Conservation (phyloP, 805 yeast species). For the Vanderwaltozyma tropicalis region DNA sequence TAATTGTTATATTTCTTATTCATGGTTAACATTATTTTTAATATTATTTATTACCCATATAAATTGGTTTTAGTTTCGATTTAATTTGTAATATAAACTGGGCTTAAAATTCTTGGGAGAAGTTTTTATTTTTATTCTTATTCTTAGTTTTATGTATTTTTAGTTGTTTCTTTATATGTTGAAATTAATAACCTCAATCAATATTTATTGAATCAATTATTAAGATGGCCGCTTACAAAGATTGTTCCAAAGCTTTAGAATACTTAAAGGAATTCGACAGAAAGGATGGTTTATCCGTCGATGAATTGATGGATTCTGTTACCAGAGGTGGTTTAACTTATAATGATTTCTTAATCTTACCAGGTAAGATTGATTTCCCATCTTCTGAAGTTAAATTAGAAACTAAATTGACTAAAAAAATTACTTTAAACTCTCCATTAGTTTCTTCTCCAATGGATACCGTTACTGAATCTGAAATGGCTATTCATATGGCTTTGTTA, state of each 20-base stretch:
- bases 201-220: too few relatives aligned
- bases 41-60: neutral
- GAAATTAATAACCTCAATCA: too few relatives aligned
- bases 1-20: too few relatives aligned
- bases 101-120: conserved; percentile 2
- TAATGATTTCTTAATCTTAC: conserved; percentile 90
- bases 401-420: conserved; percentile 81
- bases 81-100: neutral
- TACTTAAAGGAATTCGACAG: conserved; percentile 52
- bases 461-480: conserved; percentile 95
- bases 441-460: conserved; percentile 99
- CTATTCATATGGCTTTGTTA: conserved; percentile 93
- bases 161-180: too few relatives aligned
- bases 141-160: too few relatives aligned
- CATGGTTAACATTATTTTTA: neutral
- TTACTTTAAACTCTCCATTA: conserved; percentile 85
- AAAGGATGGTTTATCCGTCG: conserved; percentile 79
- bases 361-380: conserved; percentile 89
- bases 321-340: conserved; percentile 93
- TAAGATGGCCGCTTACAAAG: conserved; percentile 24
- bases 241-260: conserved; percentile 53
- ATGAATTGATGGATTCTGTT: conserved; percentile 79
- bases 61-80: too few relatives aligned
- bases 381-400: conserved; percentile 69
- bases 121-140: too few relatives aligned